Evolutionary conservation across 257 asterid species (phyloP).

Genomic region (Plantago major): DNA sequence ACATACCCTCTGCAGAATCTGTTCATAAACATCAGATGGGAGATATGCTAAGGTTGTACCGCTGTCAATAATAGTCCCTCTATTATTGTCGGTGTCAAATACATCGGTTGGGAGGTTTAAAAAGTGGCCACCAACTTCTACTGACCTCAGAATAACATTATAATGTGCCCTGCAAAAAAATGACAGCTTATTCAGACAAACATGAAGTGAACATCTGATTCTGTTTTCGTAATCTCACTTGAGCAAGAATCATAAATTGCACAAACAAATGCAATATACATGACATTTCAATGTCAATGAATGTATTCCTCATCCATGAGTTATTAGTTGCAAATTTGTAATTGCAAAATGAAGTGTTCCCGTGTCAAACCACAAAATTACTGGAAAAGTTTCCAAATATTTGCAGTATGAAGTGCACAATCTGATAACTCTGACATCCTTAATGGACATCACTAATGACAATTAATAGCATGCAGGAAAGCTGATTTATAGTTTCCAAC

Average conservation of each 20-base stretch:
- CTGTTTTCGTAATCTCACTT: too few relatives aligned
- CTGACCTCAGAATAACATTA: conserved; percentile 56
- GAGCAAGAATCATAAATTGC: too few relatives aligned
- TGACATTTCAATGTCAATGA: too few relatives aligned
- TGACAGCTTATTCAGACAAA: conserved; percentile 4
- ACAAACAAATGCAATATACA: too few relatives aligned
- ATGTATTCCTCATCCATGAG: too few relatives aligned
- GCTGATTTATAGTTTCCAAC: not conserved
- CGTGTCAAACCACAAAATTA: too few relatives aligned
- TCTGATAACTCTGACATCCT: too few relatives aligned
- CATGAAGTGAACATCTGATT: not conserved
- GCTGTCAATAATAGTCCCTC: conserved; percentile 79
- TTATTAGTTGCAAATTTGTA: too few relatives aligned
- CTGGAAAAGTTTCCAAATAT: too few relatives aligned
- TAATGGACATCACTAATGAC: too few relatives aligned
- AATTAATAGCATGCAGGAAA: not conserved
- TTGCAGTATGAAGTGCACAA: too few relatives aligned
- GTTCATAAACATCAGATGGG: conserved; percentile 55
- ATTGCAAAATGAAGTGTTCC: too few relatives aligned
- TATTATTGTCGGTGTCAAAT: conserved; percentile 36
- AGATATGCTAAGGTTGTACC: conserved; percentile 97
- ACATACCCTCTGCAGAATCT: conserved; percentile 47
- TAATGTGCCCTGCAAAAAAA: conserved; percentile 63
- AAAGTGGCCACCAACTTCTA: conserved; percentile 76
- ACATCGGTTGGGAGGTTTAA: conserved; percentile 50